Base-by-base conservation (phyloP, 306 rosid species). In the Fragaria ananassa region DNA sequence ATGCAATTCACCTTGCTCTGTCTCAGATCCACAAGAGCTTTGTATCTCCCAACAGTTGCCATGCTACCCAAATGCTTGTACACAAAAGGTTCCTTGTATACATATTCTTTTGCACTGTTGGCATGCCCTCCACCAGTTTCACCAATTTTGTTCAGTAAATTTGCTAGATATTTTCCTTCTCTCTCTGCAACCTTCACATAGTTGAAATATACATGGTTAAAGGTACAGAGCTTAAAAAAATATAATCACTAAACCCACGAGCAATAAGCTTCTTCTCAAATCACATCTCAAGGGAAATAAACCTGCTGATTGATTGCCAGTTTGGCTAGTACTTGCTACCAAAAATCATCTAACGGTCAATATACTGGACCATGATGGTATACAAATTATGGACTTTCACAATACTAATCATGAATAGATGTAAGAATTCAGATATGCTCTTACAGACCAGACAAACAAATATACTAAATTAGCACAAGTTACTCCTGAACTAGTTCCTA, bases 1-100 rank as follows among this genome's bases (percentile, higher is more conserved):
- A 51, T 63, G 46, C 10, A 45, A 31, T 35, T 84, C 81, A 92
- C 99, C 93, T 95, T 95, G 90, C 86, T 83, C 82, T 90, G 89
- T 84, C 99, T 90, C 58, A 95, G 97, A 85, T 95, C 97, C 44
- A 95, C 96, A n/a, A 95, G 99, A 79, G 99, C 99, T 88, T 88
- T 95, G 81, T 85, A 89, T 79, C 99, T 89, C 71, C 97, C 97
- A 70, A 95, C 58, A 67, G 89, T 88, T 49, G 99, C 99, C 99
- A 95, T 92, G 89, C 99, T 91, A 73, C 99, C 99, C 6, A 95
- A 85, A 78, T 92, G 97, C 90, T 68, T 89, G 92, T 90, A 92
- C 68, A 89, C 97, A 87, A 95, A 95, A 39, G 86, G 97, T 6
- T 82, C 81, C 56, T 91, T 96, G 6, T 84, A 80, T 1, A 86